These are phyloP conservation scores for Stereocaulon alpinum DNA, from an alignment of 495 filamentous ascomycete species.

Conservation along the genomic window DNA sequence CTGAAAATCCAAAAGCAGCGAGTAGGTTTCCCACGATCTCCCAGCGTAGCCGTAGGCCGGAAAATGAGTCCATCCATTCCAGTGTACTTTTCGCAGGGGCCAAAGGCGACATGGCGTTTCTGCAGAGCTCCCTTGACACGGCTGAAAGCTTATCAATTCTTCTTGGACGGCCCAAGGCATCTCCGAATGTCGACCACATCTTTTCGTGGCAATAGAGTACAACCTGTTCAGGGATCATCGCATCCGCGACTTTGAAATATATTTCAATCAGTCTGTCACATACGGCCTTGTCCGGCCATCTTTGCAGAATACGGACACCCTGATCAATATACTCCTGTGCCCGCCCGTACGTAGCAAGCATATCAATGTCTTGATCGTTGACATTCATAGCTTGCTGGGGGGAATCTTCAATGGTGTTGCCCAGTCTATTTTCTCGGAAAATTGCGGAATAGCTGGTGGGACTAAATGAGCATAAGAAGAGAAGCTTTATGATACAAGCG, in stretches of 20 bases:
- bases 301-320: slow-evolving; percentile 34
- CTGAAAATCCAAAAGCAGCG: slow-evolving; percentile 35
- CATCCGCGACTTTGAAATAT: slow-evolving; percentile 14
- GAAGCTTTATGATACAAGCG: neutral
- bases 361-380: neutral
- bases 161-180: neutral
- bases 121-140: slow-evolving; percentile 10
- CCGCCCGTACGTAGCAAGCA: slow-evolving; percentile 3
- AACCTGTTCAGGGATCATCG: neutral
- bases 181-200: slow-evolving; percentile 8
- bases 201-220: neutral
- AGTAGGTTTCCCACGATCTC: slow-evolving; percentile 47
- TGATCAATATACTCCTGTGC: slow-evolving; percentile 31
- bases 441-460: slow-evolving; percentile 36
- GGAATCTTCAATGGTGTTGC: slow-evolving; percentile 20
- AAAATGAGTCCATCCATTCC: slow-evolving; percentile 36
- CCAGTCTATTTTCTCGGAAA: slow-evolving; percentile 28
- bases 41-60: slow-evolving; percentile 46
- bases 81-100: neutral
- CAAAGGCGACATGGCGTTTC: slow-evolving; percentile 7
- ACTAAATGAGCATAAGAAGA: neutral
- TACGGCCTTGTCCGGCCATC: slow-evolving; percentile 29
- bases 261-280: slow-evolving; percentile 25
- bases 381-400: neutral
- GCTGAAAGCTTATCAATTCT: slow-evolving; percentile 16